Evolutionary conservation across 306 rosid species (phyloP).

Genomic region (Acmispon strigosus): DNA sequence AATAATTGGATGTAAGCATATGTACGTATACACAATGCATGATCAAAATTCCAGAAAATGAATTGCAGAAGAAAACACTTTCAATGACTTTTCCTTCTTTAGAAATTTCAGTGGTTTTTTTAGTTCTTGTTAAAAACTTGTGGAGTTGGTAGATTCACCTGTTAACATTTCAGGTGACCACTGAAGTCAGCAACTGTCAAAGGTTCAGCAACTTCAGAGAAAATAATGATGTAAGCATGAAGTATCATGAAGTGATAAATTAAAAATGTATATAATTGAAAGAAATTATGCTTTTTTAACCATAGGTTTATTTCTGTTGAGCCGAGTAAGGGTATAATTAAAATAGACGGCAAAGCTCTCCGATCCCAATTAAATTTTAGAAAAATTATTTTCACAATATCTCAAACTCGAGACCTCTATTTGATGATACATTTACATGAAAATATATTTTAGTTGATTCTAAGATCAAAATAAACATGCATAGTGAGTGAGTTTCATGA

Average conservation of each 20-base stretch:
- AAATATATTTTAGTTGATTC: too few species aligned
- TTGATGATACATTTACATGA: too few species aligned
- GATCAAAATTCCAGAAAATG: not conserved
- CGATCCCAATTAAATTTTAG: too few species aligned
- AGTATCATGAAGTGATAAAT: not conserved
- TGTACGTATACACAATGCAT: not conserved
- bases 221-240: constrained; percentile 21
- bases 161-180: constrained; percentile 17
- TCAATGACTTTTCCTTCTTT: not conserved
- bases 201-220: not conserved
- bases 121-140: not conserved
- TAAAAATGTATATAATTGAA: not conserved
- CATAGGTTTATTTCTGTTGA: too few species aligned
- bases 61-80: not conserved
- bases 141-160: not conserved
- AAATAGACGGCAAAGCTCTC: too few species aligned
- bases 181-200: not conserved
- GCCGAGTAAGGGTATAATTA: too few species aligned
- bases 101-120: not conserved
- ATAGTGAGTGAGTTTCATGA: not conserved
- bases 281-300: too few species aligned
- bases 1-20: not conserved
- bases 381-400: too few species aligned
- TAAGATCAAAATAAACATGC: too few species aligned
- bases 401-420: too few species aligned